Evolutionary conservation across 495 filamentous ascomycete genomes (phyloP), one percentile per base, ranked within the genome.

Genomic region (Neurospora sp.): DNA sequence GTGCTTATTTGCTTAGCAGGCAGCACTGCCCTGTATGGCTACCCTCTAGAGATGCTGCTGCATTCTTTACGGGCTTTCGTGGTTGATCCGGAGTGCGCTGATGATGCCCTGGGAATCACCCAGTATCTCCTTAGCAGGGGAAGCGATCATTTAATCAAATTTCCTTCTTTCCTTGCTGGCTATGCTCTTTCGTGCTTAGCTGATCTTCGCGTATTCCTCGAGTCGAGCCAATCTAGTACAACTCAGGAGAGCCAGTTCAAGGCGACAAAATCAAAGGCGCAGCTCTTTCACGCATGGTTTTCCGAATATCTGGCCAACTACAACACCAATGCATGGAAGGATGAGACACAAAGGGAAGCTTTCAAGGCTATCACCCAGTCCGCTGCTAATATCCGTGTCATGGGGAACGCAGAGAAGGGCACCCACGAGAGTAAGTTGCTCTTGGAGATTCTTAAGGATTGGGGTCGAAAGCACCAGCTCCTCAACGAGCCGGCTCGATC

Each of bases 1-100:
- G 88, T 97, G 34, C 80, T 98, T 17, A 85, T 98, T 28, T 92
- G 89, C 70, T 80, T 98, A 73, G 90, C 93, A 59, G 94, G 93
- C 9, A 77, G 85, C 21, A 84, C 89, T 21, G 92, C 92, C 36
- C 83, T 91, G 48, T 81, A 88, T 69, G 91, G 90, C 2, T 98
- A 98, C 81, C 92, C 93, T 7, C 81, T 98, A n/a, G 93, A 98
- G 78, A 96, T 97, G 94, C 83, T 94, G 1, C 84, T 98, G 34
- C 92, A 94, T 76, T 89, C 93, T 5, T 85, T 98, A 48, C 86
- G 90, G 21, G 90, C 91, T 2, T 97, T 92, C 74, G 85, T 98
- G 24, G 88, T 89, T 2, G 92, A 98, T 76, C 83, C 89, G 3
- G 89, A 94, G 77, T 98, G 94, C 80, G 92, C 94, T n/a, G 93